Conservation (phyloP, 768 basidiomycete species). For the Pluteus cervinus region DNA sequence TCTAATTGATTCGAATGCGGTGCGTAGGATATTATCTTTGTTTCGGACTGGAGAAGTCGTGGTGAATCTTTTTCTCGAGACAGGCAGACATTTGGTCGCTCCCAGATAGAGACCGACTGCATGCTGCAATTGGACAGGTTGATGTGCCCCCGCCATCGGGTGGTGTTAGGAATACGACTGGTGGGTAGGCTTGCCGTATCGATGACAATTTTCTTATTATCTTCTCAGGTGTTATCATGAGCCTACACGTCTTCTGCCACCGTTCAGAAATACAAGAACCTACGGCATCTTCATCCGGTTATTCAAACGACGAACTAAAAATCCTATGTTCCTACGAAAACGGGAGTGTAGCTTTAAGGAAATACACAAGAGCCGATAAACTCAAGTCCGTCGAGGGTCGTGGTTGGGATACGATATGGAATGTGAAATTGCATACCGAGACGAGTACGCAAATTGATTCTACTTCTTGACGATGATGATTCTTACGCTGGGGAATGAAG, state of each 20-base stretch:
- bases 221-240: slow-evolving; percentile 80
- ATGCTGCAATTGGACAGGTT: slow-evolving; percentile 77
- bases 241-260: slow-evolving; percentile 57
- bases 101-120: slow-evolving; percentile 61
- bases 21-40: slow-evolving; percentile 22
- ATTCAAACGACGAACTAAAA: slow-evolving; percentile 38
- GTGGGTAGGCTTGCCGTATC: slow-evolving; percentile 23
- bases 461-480: background rate
- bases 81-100: slow-evolving; percentile 88
- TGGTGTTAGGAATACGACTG: slow-evolving; percentile 49
- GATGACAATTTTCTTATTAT: background rate
- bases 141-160: slow-evolving; percentile 34
- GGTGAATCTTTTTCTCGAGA: background rate
- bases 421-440: slow-evolving; percentile 60
- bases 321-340: slow-evolving; percentile 81
- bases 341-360: slow-evolving; percentile 72
- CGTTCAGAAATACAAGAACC: slow-evolving; percentile 10
- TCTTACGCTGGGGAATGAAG: slow-evolving; percentile 26
- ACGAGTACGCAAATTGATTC: slow-evolving; percentile 42
- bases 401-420: slow-evolving; percentile 74
- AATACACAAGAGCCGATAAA: slow-evolving; percentile 33
- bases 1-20: slow-evolving; percentile 80
- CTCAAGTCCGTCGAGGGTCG: slow-evolving; percentile 58
- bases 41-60: slow-evolving; percentile 2
- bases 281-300: slow-evolving; percentile 29